These are phyloP conservation scores for Sugiyamaella grinbergsii DNA, from an alignment of 1,139 yeast genomes.

Conservation along the genomic window DNA sequence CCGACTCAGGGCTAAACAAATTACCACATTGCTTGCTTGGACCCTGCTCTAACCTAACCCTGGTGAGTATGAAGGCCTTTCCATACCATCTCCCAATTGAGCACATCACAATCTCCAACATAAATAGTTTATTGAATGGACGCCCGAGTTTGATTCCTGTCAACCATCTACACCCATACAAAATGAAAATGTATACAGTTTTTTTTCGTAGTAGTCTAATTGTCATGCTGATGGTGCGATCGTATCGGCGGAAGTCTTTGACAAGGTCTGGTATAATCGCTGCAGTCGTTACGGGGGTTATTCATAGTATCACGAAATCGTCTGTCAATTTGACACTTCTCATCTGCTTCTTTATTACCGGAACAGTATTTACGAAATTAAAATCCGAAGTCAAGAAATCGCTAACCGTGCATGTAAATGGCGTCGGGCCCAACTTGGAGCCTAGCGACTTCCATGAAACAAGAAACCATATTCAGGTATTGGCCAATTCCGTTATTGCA, in stretches of 20 bases:
- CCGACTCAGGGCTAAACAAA: background rate
- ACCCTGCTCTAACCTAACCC: slow-evolving; percentile 2
- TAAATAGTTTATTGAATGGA: no score
- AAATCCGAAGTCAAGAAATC: slow-evolving; percentile 41
- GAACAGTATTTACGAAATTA: slow-evolving; percentile 48
- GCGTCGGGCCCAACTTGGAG: slow-evolving; percentile 20
- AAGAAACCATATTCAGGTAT: slow-evolving; percentile 48
- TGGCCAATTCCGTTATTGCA: slow-evolving; percentile 48
- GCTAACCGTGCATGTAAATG: slow-evolving; percentile 31
- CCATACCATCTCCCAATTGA: no score
- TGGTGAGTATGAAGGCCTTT: no score
- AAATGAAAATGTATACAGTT: background rate
- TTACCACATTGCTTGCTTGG: background rate
- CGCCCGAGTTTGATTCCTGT: slow-evolving; percentile 69
- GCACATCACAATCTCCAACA: no score
- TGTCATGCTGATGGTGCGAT: slow-evolving; percentile 34
- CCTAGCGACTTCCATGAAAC: slow-evolving; percentile 31
- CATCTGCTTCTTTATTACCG: slow-evolving; percentile 46
- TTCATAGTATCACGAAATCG: slow-evolving; percentile 47
- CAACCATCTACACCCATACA: slow-evolving; percentile 75
- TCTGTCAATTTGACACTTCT: slow-evolving; percentile 43
- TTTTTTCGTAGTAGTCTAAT: slow-evolving; percentile 10
- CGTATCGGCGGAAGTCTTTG: slow-evolving; percentile 43
- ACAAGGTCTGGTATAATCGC: slow-evolving; percentile 45
- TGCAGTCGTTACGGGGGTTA: slow-evolving; percentile 46